Percentiles rank a stretch among this genome's conserved stretches.
These are phyloP conservation scores for Candida xyloterini DNA, from an alignment of 805 yeast species.

Conservation along the genomic window DNA sequence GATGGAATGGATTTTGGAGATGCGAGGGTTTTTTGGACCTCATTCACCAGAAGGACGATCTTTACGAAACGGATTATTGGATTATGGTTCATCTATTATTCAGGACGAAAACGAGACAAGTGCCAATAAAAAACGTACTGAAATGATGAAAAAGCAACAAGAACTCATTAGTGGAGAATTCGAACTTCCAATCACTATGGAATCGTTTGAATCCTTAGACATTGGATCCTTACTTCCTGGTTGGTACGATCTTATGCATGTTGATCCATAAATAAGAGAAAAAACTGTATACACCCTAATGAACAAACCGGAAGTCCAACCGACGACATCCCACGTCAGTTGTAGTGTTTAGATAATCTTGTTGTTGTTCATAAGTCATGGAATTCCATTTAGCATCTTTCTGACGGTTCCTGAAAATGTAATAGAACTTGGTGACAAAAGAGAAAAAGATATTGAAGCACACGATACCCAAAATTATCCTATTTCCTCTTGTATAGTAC, in stretches of 20 bases:
- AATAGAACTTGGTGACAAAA: slow-evolving; percentile 24
- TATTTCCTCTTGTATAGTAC: slow-evolving; percentile 30
- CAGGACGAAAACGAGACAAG: slow-evolving; percentile 15
- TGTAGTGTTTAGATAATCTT: slow-evolving; percentile 42
- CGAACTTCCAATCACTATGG: slow-evolving; percentile 1
- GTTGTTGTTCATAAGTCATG: slow-evolving; percentile 45
- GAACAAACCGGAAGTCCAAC: slow-evolving; percentile 39
- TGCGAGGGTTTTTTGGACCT: slow-evolving; percentile 20
- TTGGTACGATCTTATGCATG: slow-evolving; percentile 18
- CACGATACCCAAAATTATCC: slow-evolving; percentile 23
- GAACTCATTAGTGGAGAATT: slow-evolving; percentile 1
- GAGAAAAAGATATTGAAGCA: slow-evolving; percentile 26
- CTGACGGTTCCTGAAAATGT: slow-evolving; percentile 41
- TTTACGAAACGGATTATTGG: slow-evolving; percentile 9
- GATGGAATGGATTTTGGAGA: slow-evolving; percentile 28
- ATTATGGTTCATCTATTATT: slow-evolving; percentile 15
- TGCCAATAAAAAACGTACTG: background rate
- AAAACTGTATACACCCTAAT: slow-evolving; percentile 2
- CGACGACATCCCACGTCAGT: slow-evolving; percentile 54
- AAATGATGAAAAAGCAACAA: background rate
- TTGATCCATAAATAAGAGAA: slow-evolving; percentile 1
- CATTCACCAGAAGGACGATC: slow-evolving; percentile 6
- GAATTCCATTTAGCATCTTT: slow-evolving; percentile 46
- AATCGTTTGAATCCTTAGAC: slow-evolving; percentile 11
- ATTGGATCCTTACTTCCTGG: slow-evolving; percentile 17